Evolutionary conservation across 2,329 filamentous ascomycete species (phyloP).

Genomic region (Fusarium sp.): DNA sequence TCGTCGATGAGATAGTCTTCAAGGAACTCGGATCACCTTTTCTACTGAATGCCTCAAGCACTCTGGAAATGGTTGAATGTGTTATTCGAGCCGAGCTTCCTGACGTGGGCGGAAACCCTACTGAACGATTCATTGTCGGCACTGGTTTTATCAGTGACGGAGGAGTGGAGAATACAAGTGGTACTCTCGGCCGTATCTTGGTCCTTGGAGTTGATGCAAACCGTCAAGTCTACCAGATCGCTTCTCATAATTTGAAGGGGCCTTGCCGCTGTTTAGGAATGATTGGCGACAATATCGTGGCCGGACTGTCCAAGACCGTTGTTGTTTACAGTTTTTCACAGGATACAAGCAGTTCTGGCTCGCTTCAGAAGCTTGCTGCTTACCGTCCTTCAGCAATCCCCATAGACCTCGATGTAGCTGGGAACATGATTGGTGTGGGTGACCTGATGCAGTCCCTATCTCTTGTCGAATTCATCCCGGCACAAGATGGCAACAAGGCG

Average conservation of each 20-base stretch:
- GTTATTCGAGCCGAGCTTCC: constrained; percentile 82
- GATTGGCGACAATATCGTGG: constrained; percentile 82
- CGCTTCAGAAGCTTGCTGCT: constrained; percentile 77
- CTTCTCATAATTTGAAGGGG: constrained; percentile 78
- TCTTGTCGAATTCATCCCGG: constrained; percentile 77
- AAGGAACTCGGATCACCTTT: constrained; percentile 79
- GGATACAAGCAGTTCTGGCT: constrained; percentile 66
- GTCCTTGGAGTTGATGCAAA: constrained; percentile 85
- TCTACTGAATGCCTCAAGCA: constrained; percentile 64
- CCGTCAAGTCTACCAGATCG: constrained; percentile 78
- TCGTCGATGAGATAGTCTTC: constrained; percentile 93
- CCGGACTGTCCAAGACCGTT: constrained; percentile 90
- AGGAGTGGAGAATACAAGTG: constrained; percentile 61
- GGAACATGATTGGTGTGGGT: constrained; percentile 82
- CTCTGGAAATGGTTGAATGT: constrained; percentile 83
- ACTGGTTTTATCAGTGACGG: constrained; percentile 82
- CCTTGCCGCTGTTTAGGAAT: constrained; percentile 84
- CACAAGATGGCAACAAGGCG: constrained; percentile 68
- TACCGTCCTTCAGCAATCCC: constrained; percentile 89
- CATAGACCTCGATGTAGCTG: constrained; percentile 81
- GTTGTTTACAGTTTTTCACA: constrained; percentile 69
- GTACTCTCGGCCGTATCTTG: constrained; percentile 78
- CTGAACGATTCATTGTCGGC: constrained; percentile 90
- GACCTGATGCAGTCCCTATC: constrained; percentile 95
- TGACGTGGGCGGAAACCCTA: constrained; percentile 66